Percentiles rank a stretch among this genome's conserved stretches.
Conservation (phyloP, 2,329 filamentous ascomycete species). For the Pestalotiopsis sp. region DNA sequence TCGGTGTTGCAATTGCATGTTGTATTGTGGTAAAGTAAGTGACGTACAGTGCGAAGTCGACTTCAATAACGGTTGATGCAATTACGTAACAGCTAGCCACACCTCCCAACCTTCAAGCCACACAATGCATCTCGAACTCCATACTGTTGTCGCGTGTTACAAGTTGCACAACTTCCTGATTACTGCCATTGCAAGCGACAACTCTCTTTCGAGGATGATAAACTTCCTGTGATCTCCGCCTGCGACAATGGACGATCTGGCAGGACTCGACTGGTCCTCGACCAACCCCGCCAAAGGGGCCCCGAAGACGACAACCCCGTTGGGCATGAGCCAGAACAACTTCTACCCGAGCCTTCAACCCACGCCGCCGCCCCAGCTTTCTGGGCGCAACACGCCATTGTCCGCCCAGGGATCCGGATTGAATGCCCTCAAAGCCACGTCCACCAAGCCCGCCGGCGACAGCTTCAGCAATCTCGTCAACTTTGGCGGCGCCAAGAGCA, state of each 20-base stretch:
- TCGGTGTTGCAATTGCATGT: too few relatives aligned
- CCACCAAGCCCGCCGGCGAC: conserved; percentile 61
- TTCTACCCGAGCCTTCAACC: conserved; percentile 51
- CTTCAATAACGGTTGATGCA: too few relatives aligned
- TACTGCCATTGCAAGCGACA: neutral
- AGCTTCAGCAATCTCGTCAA: conserved; percentile 79
- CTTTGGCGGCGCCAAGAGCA: conserved; percentile 62
- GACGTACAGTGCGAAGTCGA: too few relatives aligned
- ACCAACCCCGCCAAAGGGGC: conserved; percentile 26
- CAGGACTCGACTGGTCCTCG: conserved; percentile 36
- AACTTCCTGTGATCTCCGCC: conserved; percentile 21
- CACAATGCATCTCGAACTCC: neutral
- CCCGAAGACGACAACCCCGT: conserved; percentile 22
- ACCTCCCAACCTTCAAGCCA: conserved; percentile 1
- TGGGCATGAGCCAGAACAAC: conserved; percentile 30
- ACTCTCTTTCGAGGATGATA: conserved; percentile 24
- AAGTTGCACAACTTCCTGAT: too few relatives aligned
- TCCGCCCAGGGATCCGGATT: conserved; percentile 51
- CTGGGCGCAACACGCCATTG: conserved; percentile 60
- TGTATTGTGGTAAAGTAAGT: too few relatives aligned
- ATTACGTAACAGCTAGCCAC: conserved; percentile 6
- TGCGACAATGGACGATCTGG: conserved; percentile 36
- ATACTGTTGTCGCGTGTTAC: conserved; percentile 8
- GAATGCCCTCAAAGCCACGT: conserved; percentile 45
- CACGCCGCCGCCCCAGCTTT: conserved; percentile 58